Evolutionary conservation across 768 basidiomycete species (phyloP).

Genomic region (Auriscalpium vulgare): DNA sequence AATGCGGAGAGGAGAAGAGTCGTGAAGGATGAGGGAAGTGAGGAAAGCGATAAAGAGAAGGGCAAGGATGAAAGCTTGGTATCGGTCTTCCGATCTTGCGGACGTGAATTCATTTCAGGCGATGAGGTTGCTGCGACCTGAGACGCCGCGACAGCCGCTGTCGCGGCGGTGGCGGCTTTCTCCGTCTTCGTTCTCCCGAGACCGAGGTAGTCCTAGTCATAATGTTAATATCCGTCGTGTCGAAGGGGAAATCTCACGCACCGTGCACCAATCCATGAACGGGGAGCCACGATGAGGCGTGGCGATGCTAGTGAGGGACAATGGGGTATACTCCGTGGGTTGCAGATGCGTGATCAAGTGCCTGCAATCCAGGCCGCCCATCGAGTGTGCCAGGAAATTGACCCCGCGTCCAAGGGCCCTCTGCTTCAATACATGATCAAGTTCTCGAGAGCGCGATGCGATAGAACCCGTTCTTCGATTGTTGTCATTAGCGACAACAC

Average conservation of each 20-base stretch:
- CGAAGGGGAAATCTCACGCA: constrained; percentile 28
- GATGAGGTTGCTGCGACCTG: not conserved
- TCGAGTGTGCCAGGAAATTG: constrained; percentile 94
- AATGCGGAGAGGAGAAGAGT: constrained; percentile 81
- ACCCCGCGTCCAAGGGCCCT: constrained; percentile 69
- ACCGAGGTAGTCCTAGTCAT: constrained; percentile 75
- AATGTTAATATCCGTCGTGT: not conserved
- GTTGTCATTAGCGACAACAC: not conserved
- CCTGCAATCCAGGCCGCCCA: constrained; percentile 95
- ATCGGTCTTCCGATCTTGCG: constrained; percentile 12
- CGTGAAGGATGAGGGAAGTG: constrained; percentile 77
- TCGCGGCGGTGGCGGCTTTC: not conserved
- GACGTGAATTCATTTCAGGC: not conserved
- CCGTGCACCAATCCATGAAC: constrained; percentile 99
- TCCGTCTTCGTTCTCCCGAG: constrained; percentile 41
- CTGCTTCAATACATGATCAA: constrained; percentile 64
- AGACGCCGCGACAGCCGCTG: not conserved
- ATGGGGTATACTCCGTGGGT: constrained; percentile 74
- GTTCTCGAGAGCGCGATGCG: constrained; percentile 62
- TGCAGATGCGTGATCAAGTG: constrained; percentile 83
- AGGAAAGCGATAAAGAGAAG: constrained; percentile 41
- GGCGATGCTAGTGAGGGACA: constrained; percentile 81
- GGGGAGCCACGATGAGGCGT: constrained; percentile 96
- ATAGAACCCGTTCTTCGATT: constrained; percentile 78
- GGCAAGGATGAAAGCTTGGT: constrained; percentile 28